Evolutionary conservation across 805 yeast species (phyloP).

Genomic region (Pichia occidentalis): DNA sequence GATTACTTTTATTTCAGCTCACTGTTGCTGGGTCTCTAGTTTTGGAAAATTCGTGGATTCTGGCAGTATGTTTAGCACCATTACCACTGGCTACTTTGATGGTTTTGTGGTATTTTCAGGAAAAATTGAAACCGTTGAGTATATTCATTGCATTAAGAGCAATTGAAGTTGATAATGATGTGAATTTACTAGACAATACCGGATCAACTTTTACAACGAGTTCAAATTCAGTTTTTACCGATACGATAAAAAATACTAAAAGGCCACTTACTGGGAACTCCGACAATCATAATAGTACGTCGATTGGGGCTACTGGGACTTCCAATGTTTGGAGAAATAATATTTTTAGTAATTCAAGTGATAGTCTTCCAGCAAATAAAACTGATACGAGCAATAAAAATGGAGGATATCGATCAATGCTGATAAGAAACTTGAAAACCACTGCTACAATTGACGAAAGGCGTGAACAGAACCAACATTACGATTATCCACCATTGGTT

Average conservation of each 20-base stretch:
- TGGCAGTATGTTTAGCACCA: slow-evolving; percentile 69
- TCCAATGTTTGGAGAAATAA: no score
- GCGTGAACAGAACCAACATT: slow-evolving; percentile 63
- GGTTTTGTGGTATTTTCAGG: slow-evolving; percentile 74
- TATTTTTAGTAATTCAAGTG: no score
- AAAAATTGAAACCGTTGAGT: slow-evolving; percentile 71
- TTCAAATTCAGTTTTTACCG: no score
- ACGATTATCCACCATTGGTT: slow-evolving; percentile 69
- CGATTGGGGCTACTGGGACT: no score
- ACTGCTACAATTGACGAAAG: slow-evolving; percentile 65
- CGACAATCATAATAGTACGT: no score
- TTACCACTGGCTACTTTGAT: slow-evolving; percentile 63
- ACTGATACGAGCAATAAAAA: no score
- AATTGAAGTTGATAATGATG: slow-evolving; percentile 43
- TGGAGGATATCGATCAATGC: not conserved
- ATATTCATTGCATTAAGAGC: slow-evolving; percentile 85
- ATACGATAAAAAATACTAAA: no score
- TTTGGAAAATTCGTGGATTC: slow-evolving; percentile 67
- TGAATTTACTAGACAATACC: no score
- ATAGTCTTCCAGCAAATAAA: no score
- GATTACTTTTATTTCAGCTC: slow-evolving; percentile 76
- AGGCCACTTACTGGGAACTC: no score
- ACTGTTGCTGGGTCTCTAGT: slow-evolving; percentile 88
- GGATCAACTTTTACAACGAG: no score
- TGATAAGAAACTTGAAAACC: slow-evolving; percentile 16